Evolutionary conservation across 1,284 basidiomycete genomes (phyloP).

Genomic region (Ustilago shanxiensis): DNA sequence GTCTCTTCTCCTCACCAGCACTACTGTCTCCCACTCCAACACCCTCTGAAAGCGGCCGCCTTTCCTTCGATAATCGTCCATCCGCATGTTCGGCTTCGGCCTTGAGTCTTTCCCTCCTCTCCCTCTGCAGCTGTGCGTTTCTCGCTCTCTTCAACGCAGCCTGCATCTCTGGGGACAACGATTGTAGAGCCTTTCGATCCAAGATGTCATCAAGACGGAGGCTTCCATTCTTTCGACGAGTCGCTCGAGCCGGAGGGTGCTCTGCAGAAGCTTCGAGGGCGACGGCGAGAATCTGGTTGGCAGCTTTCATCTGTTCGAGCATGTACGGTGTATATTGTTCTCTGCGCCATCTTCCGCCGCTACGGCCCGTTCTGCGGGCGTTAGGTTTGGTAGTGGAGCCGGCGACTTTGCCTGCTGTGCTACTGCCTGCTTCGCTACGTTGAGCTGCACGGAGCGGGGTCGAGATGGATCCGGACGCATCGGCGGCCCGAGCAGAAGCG

Average conservation of each 20-base stretch:
- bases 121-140: constrained; percentile 27
- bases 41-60: neutral
- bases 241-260: neutral
- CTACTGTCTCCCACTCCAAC: neutral
- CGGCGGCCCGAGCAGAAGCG: neutral
- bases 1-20: constrained; percentile 1
- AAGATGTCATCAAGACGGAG: constrained; percentile 16
- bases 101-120: constrained; percentile 6
- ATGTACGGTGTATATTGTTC: constrained; percentile 20
- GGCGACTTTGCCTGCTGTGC: constrained; percentile 23
- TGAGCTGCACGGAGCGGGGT: constrained; percentile 6
- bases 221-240: neutral
- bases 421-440: constrained; percentile 18
- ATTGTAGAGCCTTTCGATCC: constrained; percentile 9
- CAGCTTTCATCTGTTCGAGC: constrained; percentile 22
- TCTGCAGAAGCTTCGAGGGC: constrained; percentile 3
- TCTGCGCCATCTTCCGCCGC: constrained; percentile 17
- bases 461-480: neutral
- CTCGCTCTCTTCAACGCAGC: constrained; percentile 6
- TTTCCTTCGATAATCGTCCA: neutral
- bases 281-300: constrained; percentile 24
- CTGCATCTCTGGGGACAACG: constrained; percentile 26
- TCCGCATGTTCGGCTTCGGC: neutral
- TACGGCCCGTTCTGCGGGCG: constrained; percentile 15
- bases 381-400: constrained; percentile 11